Percentiles rank a stretch among this genome's conserved stretches.
phyloP scores from a whole-genome alignment of 2,329 filamentous ascomycete genomes.

The Phialocephala subalpina region DNA sequence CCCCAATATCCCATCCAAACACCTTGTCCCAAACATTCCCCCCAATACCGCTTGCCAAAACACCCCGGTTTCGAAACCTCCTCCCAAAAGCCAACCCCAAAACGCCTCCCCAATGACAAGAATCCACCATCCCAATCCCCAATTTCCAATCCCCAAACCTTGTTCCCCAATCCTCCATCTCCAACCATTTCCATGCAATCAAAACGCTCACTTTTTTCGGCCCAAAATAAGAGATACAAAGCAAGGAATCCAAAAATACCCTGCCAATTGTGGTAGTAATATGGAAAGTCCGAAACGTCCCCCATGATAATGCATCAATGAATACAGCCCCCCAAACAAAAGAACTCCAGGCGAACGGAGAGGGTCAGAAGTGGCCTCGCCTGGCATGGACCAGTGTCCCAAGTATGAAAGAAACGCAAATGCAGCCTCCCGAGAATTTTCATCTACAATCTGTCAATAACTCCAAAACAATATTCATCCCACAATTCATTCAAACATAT shows the following conservation, averaged over 20 bases:
- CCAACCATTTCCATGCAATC: not conserved
- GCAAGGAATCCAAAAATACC: not conserved
- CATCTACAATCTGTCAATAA: not conserved
- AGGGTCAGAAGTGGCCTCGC: conserved; percentile 6
- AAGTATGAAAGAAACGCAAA: not conserved
- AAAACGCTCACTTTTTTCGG: conserved; percentile 10
- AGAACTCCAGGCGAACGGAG: not conserved
- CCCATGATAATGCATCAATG: not conserved
- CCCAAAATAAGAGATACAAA: conserved; percentile 4
- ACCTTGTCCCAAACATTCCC: not conserved
- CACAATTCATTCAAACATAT: not conserved
- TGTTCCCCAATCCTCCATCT: not conserved
- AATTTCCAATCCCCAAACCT: too few relatives aligned
- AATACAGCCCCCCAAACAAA: not conserved
- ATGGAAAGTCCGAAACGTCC: not conserved
- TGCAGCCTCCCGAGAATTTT: not conserved
- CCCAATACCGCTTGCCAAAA: too few relatives aligned
- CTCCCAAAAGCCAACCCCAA: too few relatives aligned
- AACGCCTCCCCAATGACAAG: too few relatives aligned
- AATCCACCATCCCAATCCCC: too few relatives aligned
- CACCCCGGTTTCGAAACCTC: too few relatives aligned
- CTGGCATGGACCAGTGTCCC: not conserved
- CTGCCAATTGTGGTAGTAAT: conserved; percentile 2
- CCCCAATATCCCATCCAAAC: not conserved
- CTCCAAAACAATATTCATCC: conserved; percentile 4